A percentile compares a stretch with the other conserved stretches of the same genome.
Conservation (phyloP, 1,284 basidiomycete genomes). For the Kalmanozyma brasiliensis region DNA sequence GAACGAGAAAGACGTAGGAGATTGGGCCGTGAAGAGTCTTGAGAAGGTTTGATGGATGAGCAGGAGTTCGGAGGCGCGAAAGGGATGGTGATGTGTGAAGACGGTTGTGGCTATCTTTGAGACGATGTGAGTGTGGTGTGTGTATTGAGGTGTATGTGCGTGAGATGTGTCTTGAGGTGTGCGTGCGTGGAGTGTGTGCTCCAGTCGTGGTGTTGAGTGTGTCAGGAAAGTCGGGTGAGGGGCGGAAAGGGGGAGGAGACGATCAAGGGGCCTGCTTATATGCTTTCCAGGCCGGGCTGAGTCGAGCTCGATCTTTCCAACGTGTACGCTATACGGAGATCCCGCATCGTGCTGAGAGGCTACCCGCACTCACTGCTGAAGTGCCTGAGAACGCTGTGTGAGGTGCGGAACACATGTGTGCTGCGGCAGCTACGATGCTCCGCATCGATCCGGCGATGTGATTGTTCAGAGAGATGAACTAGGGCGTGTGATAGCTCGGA, state of each 20-base stretch:
- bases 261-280: slow-evolving; percentile 5
- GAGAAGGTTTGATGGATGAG: no score
- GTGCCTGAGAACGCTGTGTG: no score
- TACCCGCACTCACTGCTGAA: no score
- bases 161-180: slow-evolving; percentile 2
- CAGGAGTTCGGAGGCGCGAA: no score
- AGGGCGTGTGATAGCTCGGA: no score
- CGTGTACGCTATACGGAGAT: slow-evolving; percentile 2
- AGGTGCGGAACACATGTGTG: no score
- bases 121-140: neutral
- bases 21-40: no score
- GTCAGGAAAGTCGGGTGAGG: slow-evolving; percentile 7
- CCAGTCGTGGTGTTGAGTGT: neutral
- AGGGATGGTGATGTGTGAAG: no score
- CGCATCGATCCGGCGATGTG: no score
- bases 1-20: no score
- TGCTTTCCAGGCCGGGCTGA: neutral
- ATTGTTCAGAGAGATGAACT: neutral
- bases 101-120: no score
- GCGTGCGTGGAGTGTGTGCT: neutral
- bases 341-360: slow-evolving; percentile 1
- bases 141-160: neutral
- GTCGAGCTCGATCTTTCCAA: neutral
- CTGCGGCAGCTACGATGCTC: no score
- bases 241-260: neutral